phyloP scores from a whole-genome alignment of 768 basidiomycete genomes.

The Suillus placidus region DNA sequence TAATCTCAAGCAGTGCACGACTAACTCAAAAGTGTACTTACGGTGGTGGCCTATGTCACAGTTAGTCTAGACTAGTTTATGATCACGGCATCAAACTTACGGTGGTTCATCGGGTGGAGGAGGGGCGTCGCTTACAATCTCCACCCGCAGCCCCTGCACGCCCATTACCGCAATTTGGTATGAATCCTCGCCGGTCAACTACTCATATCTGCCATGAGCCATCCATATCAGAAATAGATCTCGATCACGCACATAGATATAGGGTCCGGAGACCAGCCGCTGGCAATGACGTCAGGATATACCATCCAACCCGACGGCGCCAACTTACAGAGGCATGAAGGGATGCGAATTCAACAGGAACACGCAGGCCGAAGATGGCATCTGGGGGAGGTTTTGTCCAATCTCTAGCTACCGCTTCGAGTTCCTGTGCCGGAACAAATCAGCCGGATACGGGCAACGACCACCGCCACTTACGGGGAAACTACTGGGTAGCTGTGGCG shows the following conservation, averaged over 20 bases:
- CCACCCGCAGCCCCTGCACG: conserved; percentile 79
- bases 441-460: background rate
- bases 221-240: conserved; percentile 16
- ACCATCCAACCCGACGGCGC: conserved; percentile 16
- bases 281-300: conserved; percentile 37
- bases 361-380: conserved; percentile 71
- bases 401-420: conserved; percentile 76
- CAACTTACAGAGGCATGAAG: conserved; percentile 76
- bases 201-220: conserved; percentile 24
- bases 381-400: conserved; percentile 89
- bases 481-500: conserved; percentile 62
- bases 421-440: conserved; percentile 54
- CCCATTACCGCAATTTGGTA: conserved; percentile 88
- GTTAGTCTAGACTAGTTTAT: conserved; percentile 16
- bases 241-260: conserved; percentile 68
- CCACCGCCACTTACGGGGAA: conserved; percentile 53
- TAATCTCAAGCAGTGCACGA: conserved; percentile 17
- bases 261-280: conserved; percentile 80
- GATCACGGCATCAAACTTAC: conserved; percentile 47
- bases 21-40: conserved; percentile 33
- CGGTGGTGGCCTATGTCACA: conserved; percentile 48
- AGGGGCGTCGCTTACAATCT: conserved; percentile 83
- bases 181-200: conserved; percentile 86
- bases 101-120: conserved; percentile 85
- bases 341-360: conserved; percentile 87